Percentiles rank a stretch among this genome's conserved stretches.
phyloP scores from a whole-genome alignment of 176 grass and related monocot genomes.

The Aegilops bicornis region DNA sequence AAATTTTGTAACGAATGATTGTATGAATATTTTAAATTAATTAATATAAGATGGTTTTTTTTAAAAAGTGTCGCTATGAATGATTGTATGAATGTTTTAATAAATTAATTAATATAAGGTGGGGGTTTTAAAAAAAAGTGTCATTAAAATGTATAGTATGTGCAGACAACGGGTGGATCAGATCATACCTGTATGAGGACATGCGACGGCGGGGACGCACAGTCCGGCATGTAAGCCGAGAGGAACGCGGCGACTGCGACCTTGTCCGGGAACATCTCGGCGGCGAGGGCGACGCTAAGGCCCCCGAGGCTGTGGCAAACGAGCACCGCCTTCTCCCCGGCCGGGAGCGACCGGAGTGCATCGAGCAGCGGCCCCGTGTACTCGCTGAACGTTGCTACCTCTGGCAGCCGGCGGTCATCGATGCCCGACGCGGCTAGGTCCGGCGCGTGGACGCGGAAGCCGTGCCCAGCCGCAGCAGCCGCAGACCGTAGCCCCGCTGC shows the following conservation, averaged over 20 bases:
- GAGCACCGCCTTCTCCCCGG: slow-evolving; percentile 56
- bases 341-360: slow-evolving; percentile 37
- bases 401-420: slow-evolving; percentile 44
- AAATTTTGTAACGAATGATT: too few species aligned
- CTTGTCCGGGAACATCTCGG: slow-evolving; percentile 81
- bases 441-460: slow-evolving; percentile 46
- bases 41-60: too few species aligned
- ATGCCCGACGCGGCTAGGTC: slow-evolving; percentile 76
- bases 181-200: not conserved
- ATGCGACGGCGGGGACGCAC: slow-evolving; percentile 26
- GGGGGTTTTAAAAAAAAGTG: too few species aligned
- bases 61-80: too few species aligned
- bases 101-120: too few species aligned
- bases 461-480: not conserved
- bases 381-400: slow-evolving; percentile 61
- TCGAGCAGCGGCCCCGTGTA: slow-evolving; percentile 71
- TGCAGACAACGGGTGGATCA: too few species aligned
- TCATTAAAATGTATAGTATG: too few species aligned
- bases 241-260: slow-evolving; percentile 71
- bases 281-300: slow-evolving; percentile 51
- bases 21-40: too few species aligned
- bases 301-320: slow-evolving; percentile 85
- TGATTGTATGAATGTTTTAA: too few species aligned
- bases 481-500: slow-evolving; percentile 43
- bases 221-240: slow-evolving; percentile 67